These are phyloP conservation scores for Chalara sp. DNA, from an alignment of 2,329 filamentous ascomycete species.

Conservation along the genomic window DNA sequence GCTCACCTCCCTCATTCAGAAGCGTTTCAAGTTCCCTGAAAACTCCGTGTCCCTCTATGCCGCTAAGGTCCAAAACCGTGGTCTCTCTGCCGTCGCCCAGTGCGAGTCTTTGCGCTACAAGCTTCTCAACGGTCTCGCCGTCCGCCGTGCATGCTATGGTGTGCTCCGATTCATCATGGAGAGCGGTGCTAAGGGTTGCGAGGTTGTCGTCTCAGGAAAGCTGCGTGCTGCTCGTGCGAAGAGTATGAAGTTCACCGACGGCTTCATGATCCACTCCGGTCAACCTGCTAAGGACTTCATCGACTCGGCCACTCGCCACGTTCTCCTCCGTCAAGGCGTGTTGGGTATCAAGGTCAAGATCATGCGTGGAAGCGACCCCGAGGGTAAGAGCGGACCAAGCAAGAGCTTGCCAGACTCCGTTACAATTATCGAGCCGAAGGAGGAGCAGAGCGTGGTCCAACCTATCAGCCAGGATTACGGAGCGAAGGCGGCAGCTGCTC, in stretches of 20 bases:
- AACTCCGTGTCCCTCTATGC: slow-evolving; percentile 99
- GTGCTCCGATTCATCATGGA: slow-evolving; percentile 99
- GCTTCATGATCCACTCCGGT: slow-evolving; percentile 99
- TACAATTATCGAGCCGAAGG: slow-evolving; percentile 99
- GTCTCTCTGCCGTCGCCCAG: slow-evolving; percentile 98
- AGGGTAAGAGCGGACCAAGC: slow-evolving; percentile 96
- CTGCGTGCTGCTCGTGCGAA: slow-evolving; percentile 98
- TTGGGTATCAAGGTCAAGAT: slow-evolving; percentile 99
- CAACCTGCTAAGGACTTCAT: slow-evolving; percentile 99
- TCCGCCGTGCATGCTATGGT: slow-evolving; percentile 99
- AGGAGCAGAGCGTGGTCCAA: slow-evolving; percentile 91
- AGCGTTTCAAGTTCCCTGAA: slow-evolving; percentile 99
- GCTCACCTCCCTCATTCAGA: slow-evolving; percentile 99
- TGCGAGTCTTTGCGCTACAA: slow-evolving; percentile 99
- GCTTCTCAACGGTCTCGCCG: slow-evolving; percentile 98
- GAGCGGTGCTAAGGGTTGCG: slow-evolving; percentile 98
- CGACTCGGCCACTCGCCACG: slow-evolving; percentile 96
- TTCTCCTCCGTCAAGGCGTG: slow-evolving; percentile 98
- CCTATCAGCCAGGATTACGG: slow-evolving; percentile 98
- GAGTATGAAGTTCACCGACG: slow-evolving; percentile 99
- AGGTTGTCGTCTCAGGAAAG: slow-evolving; percentile 99
- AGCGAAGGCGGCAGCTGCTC: slow-evolving; percentile 72
- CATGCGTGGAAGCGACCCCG: slow-evolving; percentile 98
- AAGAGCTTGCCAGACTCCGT: slow-evolving; percentile 97
- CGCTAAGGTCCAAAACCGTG: slow-evolving; percentile 99